Percentiles rank a stretch among this genome's conserved stretches.
Evolutionary conservation across 306 rosid species (phyloP).

Genomic region (Hippophae tibetana): DNA sequence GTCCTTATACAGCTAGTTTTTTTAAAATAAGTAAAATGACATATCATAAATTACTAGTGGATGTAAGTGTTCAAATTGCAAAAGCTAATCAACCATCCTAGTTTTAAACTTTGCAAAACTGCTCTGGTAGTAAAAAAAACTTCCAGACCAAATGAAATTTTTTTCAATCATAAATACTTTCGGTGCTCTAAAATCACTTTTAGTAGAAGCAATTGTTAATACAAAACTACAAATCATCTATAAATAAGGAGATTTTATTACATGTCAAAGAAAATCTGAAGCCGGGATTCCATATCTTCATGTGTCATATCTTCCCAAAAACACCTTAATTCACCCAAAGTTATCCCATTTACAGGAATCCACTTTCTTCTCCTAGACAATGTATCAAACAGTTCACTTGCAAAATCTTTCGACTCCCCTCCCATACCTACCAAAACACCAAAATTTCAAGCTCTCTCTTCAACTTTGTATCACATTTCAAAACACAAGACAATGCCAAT

Average conservation of each 20-base stretch:
- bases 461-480: conserved; percentile 7
- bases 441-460: not conserved
- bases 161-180: too few species aligned
- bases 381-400: conserved; percentile 63
- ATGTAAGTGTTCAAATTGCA: too few species aligned
- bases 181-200: too few species aligned
- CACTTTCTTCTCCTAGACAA: conserved; percentile 54
- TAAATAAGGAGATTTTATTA: conserved; percentile 18
- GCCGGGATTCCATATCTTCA: conserved; percentile 62
- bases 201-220: too few species aligned
- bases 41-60: too few species aligned
- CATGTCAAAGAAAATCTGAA: conserved; percentile 96
- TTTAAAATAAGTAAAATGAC: too few species aligned
- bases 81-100: too few species aligned
- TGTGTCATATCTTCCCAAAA: conserved; percentile 88
- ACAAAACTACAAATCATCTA: not conserved
- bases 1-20: too few species aligned
- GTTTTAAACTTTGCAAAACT: too few species aligned
- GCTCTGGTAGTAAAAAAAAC: too few species aligned
- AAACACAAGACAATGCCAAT: not conserved
- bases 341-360: conserved; percentile 30
- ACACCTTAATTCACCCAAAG: conserved; percentile 32
- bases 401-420: conserved; percentile 76
- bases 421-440: conserved; percentile 60
- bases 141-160: too few species aligned